Evolutionary conservation across 345 rosid genomes (phyloP).

Genomic region (Linum lewisii): DNA sequence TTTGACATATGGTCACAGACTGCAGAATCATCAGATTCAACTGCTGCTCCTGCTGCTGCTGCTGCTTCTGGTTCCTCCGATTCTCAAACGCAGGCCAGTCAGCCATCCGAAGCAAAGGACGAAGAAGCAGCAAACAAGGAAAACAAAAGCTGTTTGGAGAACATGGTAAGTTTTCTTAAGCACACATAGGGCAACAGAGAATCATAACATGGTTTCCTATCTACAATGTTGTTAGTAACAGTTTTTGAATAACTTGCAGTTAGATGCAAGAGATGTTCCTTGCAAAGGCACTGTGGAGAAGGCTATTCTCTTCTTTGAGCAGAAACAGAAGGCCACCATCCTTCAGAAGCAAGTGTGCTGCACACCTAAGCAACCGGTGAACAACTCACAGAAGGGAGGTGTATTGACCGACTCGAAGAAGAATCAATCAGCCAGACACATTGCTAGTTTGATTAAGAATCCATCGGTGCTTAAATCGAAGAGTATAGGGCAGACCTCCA

Average conservation of each 20-base stretch:
- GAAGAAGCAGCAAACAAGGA: conserved; percentile 20
- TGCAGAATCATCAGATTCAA: conserved; percentile 29
- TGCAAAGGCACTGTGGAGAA: conserved; percentile 11
- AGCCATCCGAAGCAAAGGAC: conserved; percentile 13
- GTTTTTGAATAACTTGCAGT: conserved; percentile 16
- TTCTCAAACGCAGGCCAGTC: conserved; percentile 13
- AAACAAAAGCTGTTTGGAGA: conserved; percentile 4
- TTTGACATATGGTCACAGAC: conserved; percentile 19
- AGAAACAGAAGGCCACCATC: neutral
- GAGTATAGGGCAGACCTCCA: conserved; percentile 42
- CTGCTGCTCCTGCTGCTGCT: conserved; percentile 6
- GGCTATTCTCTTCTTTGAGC: conserved; percentile 1
- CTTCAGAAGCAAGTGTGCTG: conserved; percentile 13
- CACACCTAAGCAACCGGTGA: conserved; percentile 36
- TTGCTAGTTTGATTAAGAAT: conserved; percentile 45
- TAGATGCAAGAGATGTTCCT: conserved; percentile 13
- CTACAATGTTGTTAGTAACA: conserved; percentile 12
- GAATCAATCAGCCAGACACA: conserved; percentile 50
- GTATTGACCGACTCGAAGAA: conserved; percentile 41
- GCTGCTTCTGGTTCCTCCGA: conserved; percentile 15
- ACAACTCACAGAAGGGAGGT: conserved; percentile 18
- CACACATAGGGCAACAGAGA: neutral
- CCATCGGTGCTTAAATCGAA: conserved; percentile 47
- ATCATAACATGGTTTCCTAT: neutral
- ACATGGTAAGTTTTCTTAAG: conserved; percentile 17